Evolutionary conservation across 176 grass and related monocot genomes (phyloP).

Genomic region (Ampelocalamus luodianensis): DNA sequence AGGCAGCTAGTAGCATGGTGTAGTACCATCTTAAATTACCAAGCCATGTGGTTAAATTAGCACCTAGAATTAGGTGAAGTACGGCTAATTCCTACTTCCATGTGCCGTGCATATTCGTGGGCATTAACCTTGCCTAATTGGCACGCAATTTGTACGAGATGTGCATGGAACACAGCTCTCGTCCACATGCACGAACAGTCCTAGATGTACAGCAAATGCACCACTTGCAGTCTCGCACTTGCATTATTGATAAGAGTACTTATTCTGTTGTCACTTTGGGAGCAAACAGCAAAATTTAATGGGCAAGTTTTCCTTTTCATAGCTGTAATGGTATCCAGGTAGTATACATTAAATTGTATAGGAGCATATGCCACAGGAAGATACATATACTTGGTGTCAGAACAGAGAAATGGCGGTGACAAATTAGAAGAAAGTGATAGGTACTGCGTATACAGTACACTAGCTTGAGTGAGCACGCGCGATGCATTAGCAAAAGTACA

Average conservation of each 20-base stretch:
- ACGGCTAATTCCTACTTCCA: background rate
- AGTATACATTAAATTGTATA: background rate
- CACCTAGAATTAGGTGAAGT: background rate
- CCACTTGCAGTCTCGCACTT: constrained; percentile 8
- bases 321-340: background rate
- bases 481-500: background rate
- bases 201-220: background rate
- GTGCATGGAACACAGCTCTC: background rate
- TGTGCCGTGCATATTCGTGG: background rate
- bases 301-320: background rate
- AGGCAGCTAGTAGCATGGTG: background rate
- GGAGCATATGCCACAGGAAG: background rate
- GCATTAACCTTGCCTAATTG: background rate
- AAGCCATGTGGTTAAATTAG: constrained; percentile 17
- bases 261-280: background rate
- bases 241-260: background rate
- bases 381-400: background rate
- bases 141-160: constrained; percentile 20
- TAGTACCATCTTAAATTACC: constrained; percentile 1
- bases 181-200: constrained; percentile 25
- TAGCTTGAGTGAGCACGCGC: background rate
- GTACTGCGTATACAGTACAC: background rate
- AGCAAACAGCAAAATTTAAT: background rate
- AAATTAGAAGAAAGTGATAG: background rate
- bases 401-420: background rate